These are phyloP conservation scores for Pythium scleroteichum DNA, from an alignment of 352 stramenopile species.

Conservation along the genomic window DNA sequence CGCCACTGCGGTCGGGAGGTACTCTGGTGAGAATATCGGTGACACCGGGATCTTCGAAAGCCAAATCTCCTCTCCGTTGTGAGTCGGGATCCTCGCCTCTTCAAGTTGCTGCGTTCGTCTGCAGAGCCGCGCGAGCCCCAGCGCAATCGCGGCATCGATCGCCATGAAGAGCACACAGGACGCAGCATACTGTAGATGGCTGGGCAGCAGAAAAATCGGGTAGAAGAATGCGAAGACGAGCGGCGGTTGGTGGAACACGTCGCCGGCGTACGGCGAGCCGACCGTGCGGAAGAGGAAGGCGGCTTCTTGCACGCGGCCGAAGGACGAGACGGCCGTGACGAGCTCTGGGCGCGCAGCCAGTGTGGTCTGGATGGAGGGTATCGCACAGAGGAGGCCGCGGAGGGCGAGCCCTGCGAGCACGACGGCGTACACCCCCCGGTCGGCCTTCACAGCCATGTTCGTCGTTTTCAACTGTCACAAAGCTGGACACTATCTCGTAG, in stretches of 20 bases:
- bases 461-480: background rate
- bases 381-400: conserved; percentile 40
- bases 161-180: conserved; percentile 46
- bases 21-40: conserved; percentile 49
- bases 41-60: conserved; percentile 72
- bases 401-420: conserved; percentile 35
- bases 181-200: conserved; percentile 30
- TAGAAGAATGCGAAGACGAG: conserved; percentile 75
- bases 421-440: conserved; percentile 9
- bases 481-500: conserved; percentile 3
- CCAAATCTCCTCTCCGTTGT: conserved; percentile 59
- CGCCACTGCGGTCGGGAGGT: conserved; percentile 47
- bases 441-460: conserved; percentile 9
- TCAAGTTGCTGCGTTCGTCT: conserved; percentile 41
- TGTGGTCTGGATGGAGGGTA: conserved; percentile 36
- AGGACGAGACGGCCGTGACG: conserved; percentile 59
- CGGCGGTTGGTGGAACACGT: conserved; percentile 83
- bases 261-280: conserved; percentile 67
- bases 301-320: conserved; percentile 59
- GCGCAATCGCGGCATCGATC: conserved; percentile 57
- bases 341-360: conserved; percentile 65
- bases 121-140: conserved; percentile 62
- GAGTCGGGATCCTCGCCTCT: conserved; percentile 41
- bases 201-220: conserved; percentile 37
- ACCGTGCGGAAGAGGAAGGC: conserved; percentile 49